These are phyloP conservation scores for Pichia gijzeniarum DNA, from an alignment of 805 yeast species.

Conservation along the genomic window DNA sequence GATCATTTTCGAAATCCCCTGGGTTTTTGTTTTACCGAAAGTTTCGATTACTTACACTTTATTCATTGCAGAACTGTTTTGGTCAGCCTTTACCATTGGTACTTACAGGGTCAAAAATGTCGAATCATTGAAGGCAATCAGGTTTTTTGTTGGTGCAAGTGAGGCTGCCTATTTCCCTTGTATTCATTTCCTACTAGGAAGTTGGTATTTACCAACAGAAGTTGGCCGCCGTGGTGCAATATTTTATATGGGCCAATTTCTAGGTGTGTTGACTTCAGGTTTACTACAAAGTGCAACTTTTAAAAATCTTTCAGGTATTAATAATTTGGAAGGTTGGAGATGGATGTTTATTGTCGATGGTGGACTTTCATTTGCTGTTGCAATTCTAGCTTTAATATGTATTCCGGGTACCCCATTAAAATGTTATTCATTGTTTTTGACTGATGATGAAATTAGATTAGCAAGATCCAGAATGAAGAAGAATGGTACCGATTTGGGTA, in stretches of 20 bases:
- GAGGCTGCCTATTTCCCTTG: conserved; percentile 68
- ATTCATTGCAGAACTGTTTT: conserved; percentile 53
- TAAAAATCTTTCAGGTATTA: conserved; percentile 24
- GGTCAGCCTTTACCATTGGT: conserved; percentile 62
- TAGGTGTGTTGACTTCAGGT: conserved; percentile 55
- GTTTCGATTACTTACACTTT: conserved; percentile 47
- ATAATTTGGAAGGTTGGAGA: conserved; percentile 42
- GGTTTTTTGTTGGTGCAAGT: conserved; percentile 63
- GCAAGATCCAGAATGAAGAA: conserved; percentile 39
- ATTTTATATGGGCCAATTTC: conserved; percentile 56
- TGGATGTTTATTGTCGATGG: conserved; percentile 54
- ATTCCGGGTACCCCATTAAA: conserved; percentile 64
- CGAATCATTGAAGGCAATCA: conserved; percentile 48
- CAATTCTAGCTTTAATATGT: conserved; percentile 23
- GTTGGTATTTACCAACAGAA: conserved; percentile 52
- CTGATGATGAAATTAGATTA: conserved; percentile 50
- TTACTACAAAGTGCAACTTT: conserved; percentile 39
- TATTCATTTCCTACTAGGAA: conserved; percentile 51
- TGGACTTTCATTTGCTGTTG: conserved; percentile 25
- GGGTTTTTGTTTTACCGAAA: conserved; percentile 49
- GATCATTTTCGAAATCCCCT: conserved; percentile 56
- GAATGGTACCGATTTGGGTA: conserved; percentile 26
- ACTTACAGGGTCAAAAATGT: conserved; percentile 45
- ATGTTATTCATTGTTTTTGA: conserved; percentile 45
- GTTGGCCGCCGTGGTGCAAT: conserved; percentile 56